A percentile compares a stretch with the other conserved stretches of the same genome.
These are phyloP conservation scores for Bombardia bombarda DNA, from an alignment of 495 filamentous ascomycete species.

Conservation along the genomic window DNA sequence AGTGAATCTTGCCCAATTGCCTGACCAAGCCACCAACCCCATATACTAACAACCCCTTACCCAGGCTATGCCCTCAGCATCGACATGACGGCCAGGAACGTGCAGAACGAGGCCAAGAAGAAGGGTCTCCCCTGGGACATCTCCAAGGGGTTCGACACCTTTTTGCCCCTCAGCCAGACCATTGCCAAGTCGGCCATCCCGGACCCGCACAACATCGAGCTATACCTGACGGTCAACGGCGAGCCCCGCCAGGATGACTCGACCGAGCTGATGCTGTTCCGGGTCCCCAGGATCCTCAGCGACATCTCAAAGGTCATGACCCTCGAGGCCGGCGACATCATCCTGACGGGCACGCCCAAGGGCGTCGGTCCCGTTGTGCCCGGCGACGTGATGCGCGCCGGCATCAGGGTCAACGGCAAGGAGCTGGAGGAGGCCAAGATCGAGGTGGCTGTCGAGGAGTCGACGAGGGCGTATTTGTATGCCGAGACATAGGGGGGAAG, in stretches of 20 bases:
- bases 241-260: constrained; percentile 71
- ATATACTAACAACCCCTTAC: background rate
- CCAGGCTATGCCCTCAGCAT: constrained; percentile 77
- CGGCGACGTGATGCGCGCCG: constrained; percentile 84
- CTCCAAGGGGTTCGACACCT: constrained; percentile 95
- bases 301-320: constrained; percentile 95
- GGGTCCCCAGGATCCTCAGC: constrained; percentile 74
- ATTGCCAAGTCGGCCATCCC: constrained; percentile 72
- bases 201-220: constrained; percentile 79
- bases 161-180: constrained; percentile 72
- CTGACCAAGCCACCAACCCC: too few relatives aligned
- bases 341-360: constrained; percentile 94
- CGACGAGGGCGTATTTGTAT: constrained; percentile 45
- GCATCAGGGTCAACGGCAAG: constrained; percentile 71
- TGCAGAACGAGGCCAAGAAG: constrained; percentile 92
- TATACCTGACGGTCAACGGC: constrained; percentile 74
- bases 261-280: constrained; percentile 86
- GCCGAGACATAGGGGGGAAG: constrained; percentile 46
- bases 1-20: constrained; percentile 29
- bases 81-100: constrained; percentile 90
- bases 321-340: constrained; percentile 81
- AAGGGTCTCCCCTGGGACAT: constrained; percentile 96
- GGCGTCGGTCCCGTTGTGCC: constrained; percentile 80
- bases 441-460: constrained; percentile 73
- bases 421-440: constrained; percentile 82